These are phyloP conservation scores for Collybiopsis luxurians DNA, from an alignment of 768 basidiomycete species.

Conservation along the genomic window DNA sequence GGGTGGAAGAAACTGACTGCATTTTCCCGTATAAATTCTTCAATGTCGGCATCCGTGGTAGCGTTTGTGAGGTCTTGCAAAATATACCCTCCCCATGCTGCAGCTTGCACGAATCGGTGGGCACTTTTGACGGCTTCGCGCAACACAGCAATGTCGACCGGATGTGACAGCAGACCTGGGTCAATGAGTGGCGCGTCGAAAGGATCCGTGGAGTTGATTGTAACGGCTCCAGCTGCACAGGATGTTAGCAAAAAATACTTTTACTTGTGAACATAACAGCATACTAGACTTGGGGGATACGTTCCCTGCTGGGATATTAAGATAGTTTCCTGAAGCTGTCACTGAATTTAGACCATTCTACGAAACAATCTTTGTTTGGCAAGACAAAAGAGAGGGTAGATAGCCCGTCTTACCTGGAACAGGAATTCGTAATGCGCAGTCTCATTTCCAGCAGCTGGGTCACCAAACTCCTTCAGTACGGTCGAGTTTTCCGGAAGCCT, in stretches of 20 bases:
- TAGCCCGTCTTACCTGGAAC: slow-evolving; percentile 25
- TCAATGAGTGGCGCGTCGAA: slow-evolving; percentile 43
- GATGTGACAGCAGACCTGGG: slow-evolving; percentile 33
- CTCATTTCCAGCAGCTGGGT: slow-evolving; percentile 30
- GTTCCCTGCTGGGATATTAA: slow-evolving; percentile 5
- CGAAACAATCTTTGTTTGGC: neutral
- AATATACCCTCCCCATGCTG: slow-evolving; percentile 15
- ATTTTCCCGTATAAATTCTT: slow-evolving; percentile 21
- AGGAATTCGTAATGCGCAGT: slow-evolving; percentile 34
- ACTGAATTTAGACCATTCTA: slow-evolving; percentile 7
- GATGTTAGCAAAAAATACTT: neutral
- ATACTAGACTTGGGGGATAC: slow-evolving; percentile 27
- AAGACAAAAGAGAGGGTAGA: neutral
- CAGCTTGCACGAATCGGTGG: slow-evolving; percentile 15
- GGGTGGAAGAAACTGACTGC: slow-evolving; percentile 30
- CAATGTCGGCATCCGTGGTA: slow-evolving; percentile 26
- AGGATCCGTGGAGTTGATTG: slow-evolving; percentile 35
- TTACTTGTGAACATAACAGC: no score
- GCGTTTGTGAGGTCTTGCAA: slow-evolving; percentile 16
- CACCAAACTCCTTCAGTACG: slow-evolving; percentile 18
- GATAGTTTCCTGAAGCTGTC: neutral
- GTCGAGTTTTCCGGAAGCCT: slow-evolving; percentile 20
- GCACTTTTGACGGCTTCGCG: slow-evolving; percentile 17
- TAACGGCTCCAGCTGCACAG: slow-evolving; percentile 8
- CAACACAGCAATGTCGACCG: slow-evolving; percentile 20